Evolutionary conservation across 2,329 filamentous ascomycete species (phyloP).

Genomic region (Clonostachys byssicola): DNA sequence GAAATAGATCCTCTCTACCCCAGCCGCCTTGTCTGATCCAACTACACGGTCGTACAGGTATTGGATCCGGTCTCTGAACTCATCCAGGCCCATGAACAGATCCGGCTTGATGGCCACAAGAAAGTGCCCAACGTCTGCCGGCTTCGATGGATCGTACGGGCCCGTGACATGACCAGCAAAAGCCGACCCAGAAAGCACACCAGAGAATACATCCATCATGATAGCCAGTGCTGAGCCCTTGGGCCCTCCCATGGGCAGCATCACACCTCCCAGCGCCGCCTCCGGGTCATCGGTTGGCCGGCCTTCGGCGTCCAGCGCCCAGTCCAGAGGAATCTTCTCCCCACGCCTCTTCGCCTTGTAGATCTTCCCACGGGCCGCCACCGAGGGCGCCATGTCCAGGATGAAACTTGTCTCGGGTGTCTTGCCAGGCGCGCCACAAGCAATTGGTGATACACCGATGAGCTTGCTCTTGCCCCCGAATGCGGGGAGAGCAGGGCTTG

Average conservation of each 20-base stretch:
- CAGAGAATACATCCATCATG: slow-evolving; percentile 90
- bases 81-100: slow-evolving; percentile 65
- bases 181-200: slow-evolving; percentile 70
- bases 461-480: slow-evolving; percentile 67
- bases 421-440: slow-evolving; percentile 68
- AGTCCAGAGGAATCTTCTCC: slow-evolving; percentile 66
- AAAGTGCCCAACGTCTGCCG: slow-evolving; percentile 72
- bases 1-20: slow-evolving; percentile 56
- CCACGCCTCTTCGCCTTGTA: slow-evolving; percentile 65
- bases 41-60: slow-evolving; percentile 50
- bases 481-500: slow-evolving; percentile 66
- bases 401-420: slow-evolving; percentile 55
- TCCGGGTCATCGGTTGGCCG: slow-evolving; percentile 67
- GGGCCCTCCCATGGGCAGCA: slow-evolving; percentile 82
- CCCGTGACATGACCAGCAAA: slow-evolving; percentile 75
- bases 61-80: slow-evolving; percentile 61
- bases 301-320: slow-evolving; percentile 72
- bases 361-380: slow-evolving; percentile 69
- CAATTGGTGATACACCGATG: slow-evolving; percentile 70
- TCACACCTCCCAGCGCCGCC: slow-evolving; percentile 69
- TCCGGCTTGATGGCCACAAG: slow-evolving; percentile 70
- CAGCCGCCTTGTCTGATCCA: slow-evolving; percentile 46
- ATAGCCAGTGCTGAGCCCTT: slow-evolving; percentile 75
- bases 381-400: slow-evolving; percentile 68
- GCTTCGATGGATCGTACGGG: slow-evolving; percentile 68